Conservation (phyloP, 2,329 filamentous ascomycete species). For the Knufia petricola region DNA sequence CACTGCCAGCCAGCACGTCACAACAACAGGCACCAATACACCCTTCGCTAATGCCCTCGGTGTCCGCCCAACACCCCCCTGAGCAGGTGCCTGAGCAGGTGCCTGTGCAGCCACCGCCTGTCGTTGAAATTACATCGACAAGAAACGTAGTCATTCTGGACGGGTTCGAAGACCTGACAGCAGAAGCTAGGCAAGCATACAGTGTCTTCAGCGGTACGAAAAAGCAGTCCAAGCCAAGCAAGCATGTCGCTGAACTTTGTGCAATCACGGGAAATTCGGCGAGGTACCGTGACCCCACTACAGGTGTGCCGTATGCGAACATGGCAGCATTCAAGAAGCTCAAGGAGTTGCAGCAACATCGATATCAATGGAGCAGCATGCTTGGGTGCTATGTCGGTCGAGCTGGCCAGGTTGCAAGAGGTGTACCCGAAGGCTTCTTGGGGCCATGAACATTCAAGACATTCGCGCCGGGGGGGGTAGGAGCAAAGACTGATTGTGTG, state of each 20-base stretch:
- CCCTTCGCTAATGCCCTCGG: not conserved
- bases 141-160: conserved; percentile 51
- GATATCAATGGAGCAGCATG: conserved; percentile 73
- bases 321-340: conserved; percentile 55
- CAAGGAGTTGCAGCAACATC: conserved; percentile 67
- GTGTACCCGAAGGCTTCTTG: conserved; percentile 70
- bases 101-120: conserved; percentile 1
- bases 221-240: conserved; percentile 38
- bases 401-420: conserved; percentile 48
- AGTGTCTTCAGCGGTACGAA: conserved; percentile 48
- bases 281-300: conserved; percentile 74
- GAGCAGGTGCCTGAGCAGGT: not conserved
- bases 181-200: conserved; percentile 42
- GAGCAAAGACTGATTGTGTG: no score
- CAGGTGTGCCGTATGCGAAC: conserved; percentile 72
- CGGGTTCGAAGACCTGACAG: conserved; percentile 47
- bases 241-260: conserved; percentile 50
- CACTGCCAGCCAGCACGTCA: no score
- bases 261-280: conserved; percentile 75
- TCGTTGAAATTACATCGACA: conserved; percentile 42
- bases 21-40: no score
- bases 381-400: conserved; percentile 74
- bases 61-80: not conserved
- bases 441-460: conserved; percentile 17
- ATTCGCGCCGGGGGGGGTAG: no score